A percentile compares a stretch with the other conserved stretches of the same genome.
phyloP scores from a whole-genome alignment of 2,329 filamentous ascomycete species.

The Botryotinia globosa region DNA sequence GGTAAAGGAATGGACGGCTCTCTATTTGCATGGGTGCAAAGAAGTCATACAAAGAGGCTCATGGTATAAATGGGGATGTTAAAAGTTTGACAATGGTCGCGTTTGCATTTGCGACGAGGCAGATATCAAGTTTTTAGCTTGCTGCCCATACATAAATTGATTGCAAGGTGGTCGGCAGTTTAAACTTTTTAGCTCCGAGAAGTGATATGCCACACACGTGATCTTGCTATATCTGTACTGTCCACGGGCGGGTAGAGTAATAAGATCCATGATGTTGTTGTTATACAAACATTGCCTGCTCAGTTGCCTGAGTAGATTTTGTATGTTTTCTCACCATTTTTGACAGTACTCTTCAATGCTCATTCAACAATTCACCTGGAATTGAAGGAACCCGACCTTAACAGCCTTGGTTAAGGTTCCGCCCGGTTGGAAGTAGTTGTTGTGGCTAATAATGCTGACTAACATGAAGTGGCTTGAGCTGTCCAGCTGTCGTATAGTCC shows the following conservation, averaged over 20 bases:
- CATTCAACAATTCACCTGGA: background rate
- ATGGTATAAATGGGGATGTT: conserved; percentile 10
- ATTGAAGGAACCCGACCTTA: too few relatives aligned
- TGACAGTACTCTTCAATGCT: background rate
- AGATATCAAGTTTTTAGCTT: conserved; percentile 14
- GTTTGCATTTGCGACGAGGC: conserved; percentile 13
- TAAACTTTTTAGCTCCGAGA: conserved; percentile 16
- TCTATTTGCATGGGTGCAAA: conserved; percentile 10
- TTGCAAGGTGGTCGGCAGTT: conserved; percentile 18
- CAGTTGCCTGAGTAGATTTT: background rate
- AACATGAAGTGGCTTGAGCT: background rate
- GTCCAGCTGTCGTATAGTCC: background rate
- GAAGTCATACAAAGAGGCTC: conserved; percentile 16
- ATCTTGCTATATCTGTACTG: background rate
- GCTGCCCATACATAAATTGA: background rate
- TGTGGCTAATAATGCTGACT: background rate
- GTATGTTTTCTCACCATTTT: background rate
- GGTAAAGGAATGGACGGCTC: conserved; percentile 20
- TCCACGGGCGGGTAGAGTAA: too few relatives aligned
- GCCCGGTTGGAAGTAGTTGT: too few relatives aligned
- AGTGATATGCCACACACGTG: background rate
- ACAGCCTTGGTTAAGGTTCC: too few relatives aligned
- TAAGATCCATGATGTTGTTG: background rate
- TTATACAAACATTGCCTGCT: background rate
- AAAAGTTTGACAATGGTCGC: conserved; percentile 4